These are phyloP conservation scores for Cyberlindnera mississippiensis DNA, from an alignment of 805 yeast genomes.

Conservation along the genomic window DNA sequence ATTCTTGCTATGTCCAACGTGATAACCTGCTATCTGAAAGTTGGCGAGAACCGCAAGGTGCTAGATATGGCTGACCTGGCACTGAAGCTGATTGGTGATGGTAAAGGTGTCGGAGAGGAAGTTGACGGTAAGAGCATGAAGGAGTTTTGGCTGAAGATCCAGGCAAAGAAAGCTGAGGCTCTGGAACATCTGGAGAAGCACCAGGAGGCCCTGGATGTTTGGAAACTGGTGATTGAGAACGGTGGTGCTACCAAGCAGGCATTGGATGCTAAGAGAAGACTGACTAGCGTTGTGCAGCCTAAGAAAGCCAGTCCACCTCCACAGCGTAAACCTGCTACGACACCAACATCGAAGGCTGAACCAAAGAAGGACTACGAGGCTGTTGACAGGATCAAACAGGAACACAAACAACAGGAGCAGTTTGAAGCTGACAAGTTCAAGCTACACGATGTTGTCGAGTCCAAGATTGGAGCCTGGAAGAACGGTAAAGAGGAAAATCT, in stretches of 20 bases:
- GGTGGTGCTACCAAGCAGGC: slow-evolving; percentile 62
- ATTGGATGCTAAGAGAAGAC: slow-evolving; percentile 81
- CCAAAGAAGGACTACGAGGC: slow-evolving; percentile 36
- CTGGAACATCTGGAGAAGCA: slow-evolving; percentile 75
- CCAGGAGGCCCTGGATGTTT: slow-evolving; percentile 56
- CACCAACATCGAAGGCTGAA: slow-evolving; percentile 13
- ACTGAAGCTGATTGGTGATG: slow-evolving; percentile 31
- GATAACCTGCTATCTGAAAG: slow-evolving; percentile 58
- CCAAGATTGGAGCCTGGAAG: slow-evolving; percentile 58
- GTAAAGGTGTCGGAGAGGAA: slow-evolving; percentile 36
- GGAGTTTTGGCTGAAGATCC: slow-evolving; percentile 71
- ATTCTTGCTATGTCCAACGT: slow-evolving; percentile 74
- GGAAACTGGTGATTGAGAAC: slow-evolving; percentile 58
- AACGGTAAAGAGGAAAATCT: slow-evolving; percentile 75
- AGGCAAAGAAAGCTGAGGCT: slow-evolving; percentile 74
- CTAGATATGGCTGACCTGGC: slow-evolving; percentile 31
- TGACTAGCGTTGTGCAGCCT: slow-evolving; percentile 63
- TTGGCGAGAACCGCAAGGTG: slow-evolving; percentile 56
- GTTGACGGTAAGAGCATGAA: slow-evolving; percentile 54
- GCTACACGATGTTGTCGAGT: slow-evolving; percentile 61
- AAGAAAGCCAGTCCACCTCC: slow-evolving; percentile 26
- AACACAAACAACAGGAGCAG: slow-evolving; percentile 40
- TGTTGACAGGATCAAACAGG: slow-evolving; percentile 46
- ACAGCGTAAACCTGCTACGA: slow-evolving; percentile 4
- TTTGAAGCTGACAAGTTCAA: slow-evolving; percentile 55